phyloP scores from a whole-genome alignment of 306 rosid genomes.

The Citrullus amarus region DNA sequence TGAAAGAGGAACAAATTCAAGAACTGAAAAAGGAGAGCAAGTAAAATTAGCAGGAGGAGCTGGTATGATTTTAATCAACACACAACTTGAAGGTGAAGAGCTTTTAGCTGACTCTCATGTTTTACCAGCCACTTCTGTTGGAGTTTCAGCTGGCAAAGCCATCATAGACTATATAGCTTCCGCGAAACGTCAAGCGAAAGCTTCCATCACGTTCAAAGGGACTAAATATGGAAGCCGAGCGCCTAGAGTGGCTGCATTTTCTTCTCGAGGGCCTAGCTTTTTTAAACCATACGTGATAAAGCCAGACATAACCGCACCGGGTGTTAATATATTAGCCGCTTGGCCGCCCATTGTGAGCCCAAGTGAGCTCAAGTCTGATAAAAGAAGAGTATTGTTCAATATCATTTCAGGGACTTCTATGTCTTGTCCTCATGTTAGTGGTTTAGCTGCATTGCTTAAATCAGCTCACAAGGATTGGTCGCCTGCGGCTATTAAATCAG shows the following conservation, averaged over 20 bases:
- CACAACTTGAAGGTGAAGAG: conserved; percentile 40
- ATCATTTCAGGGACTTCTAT: conserved; percentile 67
- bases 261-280: conserved; percentile 56
- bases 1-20: conserved; percentile 32
- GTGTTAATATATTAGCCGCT: conserved; percentile 61
- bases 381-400: conserved; percentile 40
- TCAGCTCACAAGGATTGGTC: conserved; percentile 48
- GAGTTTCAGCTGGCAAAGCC: conserved; percentile 36
- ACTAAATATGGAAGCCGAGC: conserved; percentile 42
- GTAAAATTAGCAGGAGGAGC: conserved; percentile 53
- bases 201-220: conserved; percentile 38
- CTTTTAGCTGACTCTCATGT: conserved; percentile 47
- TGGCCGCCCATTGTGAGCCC: conserved; percentile 54
- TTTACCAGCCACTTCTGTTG: conserved; percentile 56
- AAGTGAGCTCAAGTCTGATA: conserved; percentile 26
- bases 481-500: conserved; percentile 61
- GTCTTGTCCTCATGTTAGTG: conserved; percentile 80
- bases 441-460: conserved; percentile 43
- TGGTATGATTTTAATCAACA: conserved; percentile 48
- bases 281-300: conserved; percentile 41
- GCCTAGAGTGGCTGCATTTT: conserved; percentile 53
- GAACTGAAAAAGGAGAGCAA: conserved; percentile 39
- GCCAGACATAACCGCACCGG: conserved; percentile 72
- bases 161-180: conserved; percentile 20
- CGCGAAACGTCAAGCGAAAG: conserved; percentile 18